A percentile compares a stretch with the other conserved stretches of the same genome.
These are phyloP conservation scores for Debaryomyces singareniensis DNA, from an alignment of 1,139 yeast genomes.

Conservation along the genomic window DNA sequence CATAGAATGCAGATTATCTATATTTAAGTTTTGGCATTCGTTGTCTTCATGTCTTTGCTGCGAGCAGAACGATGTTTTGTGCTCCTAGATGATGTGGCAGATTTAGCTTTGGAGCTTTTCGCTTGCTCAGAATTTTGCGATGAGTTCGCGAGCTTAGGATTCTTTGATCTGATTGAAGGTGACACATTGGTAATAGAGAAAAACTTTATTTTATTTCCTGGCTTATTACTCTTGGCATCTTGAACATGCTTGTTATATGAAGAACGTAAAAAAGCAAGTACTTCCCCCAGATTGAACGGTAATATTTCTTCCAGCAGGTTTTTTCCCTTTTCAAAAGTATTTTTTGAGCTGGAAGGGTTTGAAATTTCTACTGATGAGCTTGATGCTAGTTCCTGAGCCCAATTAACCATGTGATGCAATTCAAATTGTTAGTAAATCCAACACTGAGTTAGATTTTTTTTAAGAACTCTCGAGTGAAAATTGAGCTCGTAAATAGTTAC, in stretches of 20 bases:
- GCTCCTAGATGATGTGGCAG: not conserved
- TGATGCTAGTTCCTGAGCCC: not conserved
- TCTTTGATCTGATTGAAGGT: conserved; percentile 18
- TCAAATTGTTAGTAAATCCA: no score
- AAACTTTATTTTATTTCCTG: conserved; percentile 12
- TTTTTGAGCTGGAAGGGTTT: not conserved
- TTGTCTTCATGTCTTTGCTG: no score
- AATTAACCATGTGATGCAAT: not conserved
- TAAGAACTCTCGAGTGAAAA: not conserved
- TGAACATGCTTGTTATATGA: conserved; percentile 11
- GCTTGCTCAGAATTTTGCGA: not conserved
- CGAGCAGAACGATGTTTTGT: no score
- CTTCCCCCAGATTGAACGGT: conserved; percentile 12
- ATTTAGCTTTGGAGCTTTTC: not conserved
- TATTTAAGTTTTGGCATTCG: no score
- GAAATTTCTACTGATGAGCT: not conserved
- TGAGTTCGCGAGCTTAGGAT: conserved; percentile 3
- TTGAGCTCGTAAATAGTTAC: not conserved
- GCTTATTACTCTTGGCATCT: conserved; percentile 13
- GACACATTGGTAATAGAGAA: conserved; percentile 17
- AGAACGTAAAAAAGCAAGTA: conserved; percentile 12
- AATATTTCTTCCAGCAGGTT: not conserved
- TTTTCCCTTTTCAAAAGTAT: not conserved
- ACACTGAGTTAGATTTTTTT: not conserved
- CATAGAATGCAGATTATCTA: no score